Evolutionary conservation across 176 grass and related monocot genomes (phyloP).

Genomic region (Carex pumila): DNA sequence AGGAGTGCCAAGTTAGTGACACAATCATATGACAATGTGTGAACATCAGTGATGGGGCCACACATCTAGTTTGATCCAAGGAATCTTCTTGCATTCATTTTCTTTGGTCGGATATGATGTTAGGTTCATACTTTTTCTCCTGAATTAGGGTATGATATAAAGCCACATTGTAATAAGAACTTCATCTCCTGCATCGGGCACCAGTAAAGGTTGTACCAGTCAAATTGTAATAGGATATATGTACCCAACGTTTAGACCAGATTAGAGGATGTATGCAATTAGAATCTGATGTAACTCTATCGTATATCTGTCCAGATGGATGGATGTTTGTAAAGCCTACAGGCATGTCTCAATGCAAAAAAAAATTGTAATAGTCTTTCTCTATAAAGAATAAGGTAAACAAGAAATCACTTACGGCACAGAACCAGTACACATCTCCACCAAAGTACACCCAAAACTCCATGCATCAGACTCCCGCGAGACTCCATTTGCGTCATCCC

Average conservation of each 20-base stretch:
- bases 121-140: not conserved
- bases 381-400: conserved; percentile 41
- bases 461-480: conserved; percentile 93
- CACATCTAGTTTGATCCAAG: not conserved
- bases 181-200: not conserved
- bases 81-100: not conserved
- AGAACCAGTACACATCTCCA: conserved; percentile 99
- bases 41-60: not conserved
- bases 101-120: not conserved
- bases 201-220: not conserved
- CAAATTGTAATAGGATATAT: not conserved
- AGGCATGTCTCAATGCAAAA: too few species aligned
- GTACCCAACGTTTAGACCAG: too few species aligned
- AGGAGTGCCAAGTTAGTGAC: not conserved
- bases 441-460: conserved; percentile 98
- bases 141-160: not conserved
- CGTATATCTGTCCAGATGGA: too few species aligned
- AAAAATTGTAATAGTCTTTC: conserved; percentile 6
- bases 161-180: not conserved
- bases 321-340: too few species aligned
- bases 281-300: too few species aligned
- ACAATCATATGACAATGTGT: not conserved
- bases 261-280: too few species aligned
- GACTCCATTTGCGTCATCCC: conserved; percentile 77
- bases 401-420: conserved; percentile 75